Base-by-base conservation (phyloP, 768 basidiomycete genomes). In the Holtermannia corniformis region DNA sequence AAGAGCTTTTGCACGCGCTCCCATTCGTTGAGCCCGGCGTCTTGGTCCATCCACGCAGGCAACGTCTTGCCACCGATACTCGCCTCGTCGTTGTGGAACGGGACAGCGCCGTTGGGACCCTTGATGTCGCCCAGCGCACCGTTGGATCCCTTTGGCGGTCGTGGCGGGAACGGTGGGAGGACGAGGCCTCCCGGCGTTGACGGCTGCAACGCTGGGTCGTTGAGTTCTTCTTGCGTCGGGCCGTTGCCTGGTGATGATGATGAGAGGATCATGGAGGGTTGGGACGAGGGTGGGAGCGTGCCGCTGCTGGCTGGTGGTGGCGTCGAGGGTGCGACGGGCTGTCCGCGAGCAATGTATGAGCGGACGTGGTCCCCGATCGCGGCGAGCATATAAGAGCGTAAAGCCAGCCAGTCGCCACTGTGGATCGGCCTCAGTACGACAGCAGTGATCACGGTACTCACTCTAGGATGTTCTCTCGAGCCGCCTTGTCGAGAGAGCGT, bases 41-140 rank as follows among this genome's bases (percentile, higher is more conserved):
- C 59, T 28, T 56, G 55, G 3, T 65, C 60, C 58, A 73, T 47
- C 51, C 59, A 54, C 12, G 60, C 61, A 1, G 56, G 60, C 50
- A 72, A 55, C 32, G 59, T 67, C 51, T 66, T 68, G 2, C 71
- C 72, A 1, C 72, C 72, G 26, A 72, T 73, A 2, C 64, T 60
- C 2, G 68, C 67, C 12, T 72, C 67, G 32, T 69, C 65, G 24
- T 72, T 64, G 23, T 24, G 41, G 41, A 45, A 48, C 22, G 51
- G 19, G 41, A 40, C 14, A n/a, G n/a, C n/a, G n/a, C n/a, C n/a
- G n/a, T n/a, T n/a, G n/a, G n/a, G n/a, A n/a, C n/a, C n/a, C n/a
- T n/a, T n/a, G n/a, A n/a, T n/a, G n/a, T n/a, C n/a, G 43, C 28
- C 32, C 7, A 7, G 7, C 32, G 32, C 32, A 37, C 32, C 32